Base-by-base conservation (phyloP, 2,329 filamentous ascomycete species). In the Hypoxylon sp. region DNA sequence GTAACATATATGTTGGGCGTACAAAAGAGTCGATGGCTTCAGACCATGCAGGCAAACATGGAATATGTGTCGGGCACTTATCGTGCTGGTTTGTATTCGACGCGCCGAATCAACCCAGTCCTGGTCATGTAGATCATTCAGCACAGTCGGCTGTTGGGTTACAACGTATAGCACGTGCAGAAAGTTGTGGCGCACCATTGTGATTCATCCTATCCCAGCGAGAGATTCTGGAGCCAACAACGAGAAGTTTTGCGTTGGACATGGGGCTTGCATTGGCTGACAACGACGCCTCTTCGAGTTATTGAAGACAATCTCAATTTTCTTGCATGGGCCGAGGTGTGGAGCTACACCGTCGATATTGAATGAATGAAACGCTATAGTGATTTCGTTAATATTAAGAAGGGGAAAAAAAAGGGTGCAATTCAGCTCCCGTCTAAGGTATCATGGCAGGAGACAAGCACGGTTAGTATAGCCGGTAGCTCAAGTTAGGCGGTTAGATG, bases 21-120 rank as follows among this genome's bases (percentile, higher is more conserved):
- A 70, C 63, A 54, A 48, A 57, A 55, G 51, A 57, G 35, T 52
- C 60, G 46, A 60, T 65, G 60, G 63, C 63, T 63, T 67, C 17
- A 60, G 67, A 67, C 69, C 57, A 69, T 70, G 69, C 69, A 70
- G 63, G 67, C 66, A 71, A 71, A 70, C 63, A 67, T 65, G 58
- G 29, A 46, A 31, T 64, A 61, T 63, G 67, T 59, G 47, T 60
- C 66, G 63, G 69, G 63, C 37, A 51, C 67, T 71, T 65, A 33
- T 59, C 52, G 63, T 66, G 59, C 66, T 55, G 67, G 63, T 67
- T 61, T 55, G 55, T 51, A 59, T 61, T 59, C 22, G 59, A 61
- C 51, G 44, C 60, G 51, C 57, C 57, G 57, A 60, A 22, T 46
- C 69, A 60, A 66, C 51, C 39, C 44, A 62, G 50, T 54, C 39